These are phyloP conservation scores for Aspergillus costaricaensis DNA, from an alignment of 2,329 filamentous ascomycete genomes.

Conservation along the genomic window DNA sequence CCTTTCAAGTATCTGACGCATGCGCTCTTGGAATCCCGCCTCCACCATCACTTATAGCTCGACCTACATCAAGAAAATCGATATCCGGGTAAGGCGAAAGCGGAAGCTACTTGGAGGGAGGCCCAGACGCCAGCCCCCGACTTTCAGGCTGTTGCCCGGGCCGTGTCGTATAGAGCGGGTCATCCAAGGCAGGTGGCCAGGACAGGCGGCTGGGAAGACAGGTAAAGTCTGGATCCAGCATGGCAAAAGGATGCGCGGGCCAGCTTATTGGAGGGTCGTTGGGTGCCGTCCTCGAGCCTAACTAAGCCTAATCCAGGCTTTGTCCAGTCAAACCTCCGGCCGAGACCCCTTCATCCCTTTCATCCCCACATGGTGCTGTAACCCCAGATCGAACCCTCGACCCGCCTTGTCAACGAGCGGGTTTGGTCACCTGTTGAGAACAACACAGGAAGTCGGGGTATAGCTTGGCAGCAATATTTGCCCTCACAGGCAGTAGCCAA, in stretches of 20 bases:
- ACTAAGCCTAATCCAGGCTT: constrained; percentile 8
- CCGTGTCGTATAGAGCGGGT: not conserved
- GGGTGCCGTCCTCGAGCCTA: not conserved
- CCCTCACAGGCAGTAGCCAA: not conserved
- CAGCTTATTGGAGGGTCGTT: constrained; percentile 1
- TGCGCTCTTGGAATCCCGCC: not conserved
- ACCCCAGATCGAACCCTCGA: constrained; percentile 4
- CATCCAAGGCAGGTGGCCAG: not conserved
- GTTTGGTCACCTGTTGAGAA: constrained; percentile 1
- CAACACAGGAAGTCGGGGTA: not conserved
- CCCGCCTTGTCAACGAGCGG: not conserved
- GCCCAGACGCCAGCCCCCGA: not conserved
- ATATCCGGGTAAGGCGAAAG: not conserved
- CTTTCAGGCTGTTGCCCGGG: not conserved
- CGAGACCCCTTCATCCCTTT: not conserved
- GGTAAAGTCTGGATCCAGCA: not conserved
- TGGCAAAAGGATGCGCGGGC: not conserved
- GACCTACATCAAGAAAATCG: not conserved
- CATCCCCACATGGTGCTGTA: constrained; percentile 9
- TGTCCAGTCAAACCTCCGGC: not conserved
- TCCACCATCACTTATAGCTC: not conserved
- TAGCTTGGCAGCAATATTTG: not conserved
- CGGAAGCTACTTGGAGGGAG: not conserved
- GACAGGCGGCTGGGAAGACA: not conserved
- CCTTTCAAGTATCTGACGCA: not conserved